Evolutionary conservation across 2,329 filamentous ascomycete genomes (phyloP), one percentile per base, ranked within the genome.

Genomic region (Fusarium robinianum): DNA sequence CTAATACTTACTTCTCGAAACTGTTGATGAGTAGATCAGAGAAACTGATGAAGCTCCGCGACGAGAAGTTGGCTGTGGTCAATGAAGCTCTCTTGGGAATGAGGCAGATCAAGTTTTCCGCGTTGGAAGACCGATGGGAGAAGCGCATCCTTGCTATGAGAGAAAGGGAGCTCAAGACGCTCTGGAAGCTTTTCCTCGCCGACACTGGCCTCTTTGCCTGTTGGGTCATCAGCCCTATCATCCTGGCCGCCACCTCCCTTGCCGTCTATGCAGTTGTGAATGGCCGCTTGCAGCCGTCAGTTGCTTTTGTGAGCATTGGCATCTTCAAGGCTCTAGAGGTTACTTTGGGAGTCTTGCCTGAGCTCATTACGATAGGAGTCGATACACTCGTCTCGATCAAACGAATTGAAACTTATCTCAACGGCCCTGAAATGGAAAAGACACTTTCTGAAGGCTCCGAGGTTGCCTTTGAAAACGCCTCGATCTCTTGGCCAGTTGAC

Each of bases 71-170:
- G 68, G 84, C 79, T 1, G 78, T 90, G 10, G 78, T 94, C 19
- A 87, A 87, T 1, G 88, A 94, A 65, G 86, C 85, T 1, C 70
- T 94, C 2, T 80, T 87, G 56, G 88, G 88, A 6, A 91, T 92
- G 52, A 80, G 87, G 2, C 88, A 94, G 65, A 89, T 94, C 69
- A 94, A 94, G 61, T 90, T 92, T 57, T 87, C 87, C 1, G 88
- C 88, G 1, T 68, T 90, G 2, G 88, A 92, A 64, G 69, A 73
- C 14, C 81, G 87, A 55, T 92, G 88, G 88, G 81, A 90, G 63
- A 73, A 76, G 11, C 86, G 84, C 49, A 87, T 94, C 27, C 51
- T 62, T 67, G 76, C 49, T 66, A 77, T 49, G 79, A 76, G 88
- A 59, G 78, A 83, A 29, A 78, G 76, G 32, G 88, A 92, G 63